Base-by-base conservation (phyloP, 2,329 filamentous ascomycete genomes). In the Exophiala phaeomuriformis region DNA sequence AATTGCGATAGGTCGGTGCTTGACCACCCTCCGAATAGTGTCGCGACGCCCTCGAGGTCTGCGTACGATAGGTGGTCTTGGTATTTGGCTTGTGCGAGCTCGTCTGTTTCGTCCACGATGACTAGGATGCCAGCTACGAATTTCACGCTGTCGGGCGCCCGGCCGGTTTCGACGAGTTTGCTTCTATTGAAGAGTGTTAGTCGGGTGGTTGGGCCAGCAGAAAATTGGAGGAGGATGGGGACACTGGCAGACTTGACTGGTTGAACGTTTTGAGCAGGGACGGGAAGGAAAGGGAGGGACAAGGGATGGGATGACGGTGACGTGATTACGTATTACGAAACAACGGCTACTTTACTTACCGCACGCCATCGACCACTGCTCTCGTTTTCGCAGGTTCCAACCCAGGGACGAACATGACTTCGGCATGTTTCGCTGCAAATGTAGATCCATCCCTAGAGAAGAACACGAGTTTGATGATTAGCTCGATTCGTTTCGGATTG, bases 361-460 rank as follows among this genome's bases (percentile, higher is more conserved):
- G 72, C 51, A 81, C 80, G 1, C 68, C 66, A 3, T 81, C 66
- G 0, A 78, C 66, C 1, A 66, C 58, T 0, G 77, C 74, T 0
- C 74, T 77, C 31, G 83, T 80, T 0, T 83, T 78, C 1, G 72
- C 70, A 0, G 84, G 81, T 1, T 77, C 78, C 61, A 80, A 77
- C 0, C 72, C 73, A 0, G 76, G 77, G 2, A 82, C 76, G 56
- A 82, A 82, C 42, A 82, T 78, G 1, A 75, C 79, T 67, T 83
- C 80, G 2, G 79, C 80, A 53, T 83, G 42, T 67, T 68, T 2
- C 76, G 79, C 0, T 71, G 75, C 1, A 77, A 72, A 0, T 19
- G 19, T 19, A 19, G 19, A 19, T 19, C 19, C 19, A 19, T 19
- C 19, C 19, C 19, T 19, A 19, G 19, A 19, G 19, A 19, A 19